Conservation (phyloP, 2,329 filamentous ascomycete genomes). For the Monilinia vaccinii-corymbosi region DNA sequence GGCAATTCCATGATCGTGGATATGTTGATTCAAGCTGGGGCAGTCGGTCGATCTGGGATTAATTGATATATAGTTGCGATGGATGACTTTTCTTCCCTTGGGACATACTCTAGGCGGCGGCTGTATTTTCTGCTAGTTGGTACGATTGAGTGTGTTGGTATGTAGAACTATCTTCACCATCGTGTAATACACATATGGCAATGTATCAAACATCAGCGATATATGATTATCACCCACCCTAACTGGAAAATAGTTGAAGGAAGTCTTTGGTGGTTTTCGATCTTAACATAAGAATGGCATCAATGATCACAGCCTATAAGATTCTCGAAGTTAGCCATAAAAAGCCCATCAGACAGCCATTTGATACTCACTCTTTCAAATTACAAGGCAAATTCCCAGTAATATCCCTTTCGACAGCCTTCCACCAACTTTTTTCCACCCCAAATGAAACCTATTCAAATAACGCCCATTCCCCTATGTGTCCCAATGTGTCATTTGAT, state of each 20-base stretch:
- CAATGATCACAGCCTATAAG: background rate
- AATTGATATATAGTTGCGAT: background rate
- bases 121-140: background rate
- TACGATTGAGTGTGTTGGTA: background rate
- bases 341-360: too few species aligned
- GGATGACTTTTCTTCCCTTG: background rate
- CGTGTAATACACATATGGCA: background rate
- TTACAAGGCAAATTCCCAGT: background rate
- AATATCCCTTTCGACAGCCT: background rate
- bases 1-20: constrained; percentile 9
- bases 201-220: fast-evolving
- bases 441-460: background rate
- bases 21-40: background rate
- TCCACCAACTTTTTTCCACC: background rate
- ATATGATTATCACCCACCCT: too few species aligned
- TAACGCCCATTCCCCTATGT: background rate
- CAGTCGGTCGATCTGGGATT: background rate
- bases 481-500: background rate
- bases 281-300: background rate
- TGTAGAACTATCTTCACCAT: background rate
- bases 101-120: fast-evolving
- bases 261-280: background rate
- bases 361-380: background rate
- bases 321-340: too few species aligned
- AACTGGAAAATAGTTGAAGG: background rate